These are phyloP conservation scores for Saccharomyces hybrid DNA, from an alignment of 1,139 yeast genomes.

Conservation along the genomic window DNA sequence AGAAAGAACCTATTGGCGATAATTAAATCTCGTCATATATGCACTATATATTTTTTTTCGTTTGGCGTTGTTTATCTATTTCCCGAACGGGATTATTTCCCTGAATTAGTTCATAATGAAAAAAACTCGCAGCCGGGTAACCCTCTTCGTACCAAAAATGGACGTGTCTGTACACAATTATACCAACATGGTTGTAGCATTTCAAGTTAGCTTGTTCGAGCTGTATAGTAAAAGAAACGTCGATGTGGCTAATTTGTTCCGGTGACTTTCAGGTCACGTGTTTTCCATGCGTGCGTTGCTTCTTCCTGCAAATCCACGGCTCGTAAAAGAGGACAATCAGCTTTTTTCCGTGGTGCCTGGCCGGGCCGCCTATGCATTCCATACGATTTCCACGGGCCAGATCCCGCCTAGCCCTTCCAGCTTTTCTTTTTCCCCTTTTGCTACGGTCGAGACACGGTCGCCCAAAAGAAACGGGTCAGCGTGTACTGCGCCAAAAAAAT, in stretches of 20 bases:
- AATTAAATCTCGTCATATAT: neutral
- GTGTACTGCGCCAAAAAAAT: neutral
- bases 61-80: neutral
- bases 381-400: neutral
- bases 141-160: neutral
- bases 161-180: too few species aligned
- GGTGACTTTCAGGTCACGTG: neutral
- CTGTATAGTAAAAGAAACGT: neutral
- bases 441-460: neutral
- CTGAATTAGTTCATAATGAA: neutral
- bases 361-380: neutral
- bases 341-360: neutral
- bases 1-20: neutral
- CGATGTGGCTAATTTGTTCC: neutral
- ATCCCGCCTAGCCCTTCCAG: neutral
- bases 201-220: neutral
- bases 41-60: neutral
- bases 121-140: neutral
- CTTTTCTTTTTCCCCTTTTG: neutral
- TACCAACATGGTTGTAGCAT: neutral
- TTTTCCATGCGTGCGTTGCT: neutral
- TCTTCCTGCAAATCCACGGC: neutral
- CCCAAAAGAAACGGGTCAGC: constrained; percentile 1
- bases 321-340: neutral
- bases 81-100: neutral